phyloP scores from a whole-genome alignment of 108 stramenopile genomes.

The Pseudonitzschia multiseries region DNA sequence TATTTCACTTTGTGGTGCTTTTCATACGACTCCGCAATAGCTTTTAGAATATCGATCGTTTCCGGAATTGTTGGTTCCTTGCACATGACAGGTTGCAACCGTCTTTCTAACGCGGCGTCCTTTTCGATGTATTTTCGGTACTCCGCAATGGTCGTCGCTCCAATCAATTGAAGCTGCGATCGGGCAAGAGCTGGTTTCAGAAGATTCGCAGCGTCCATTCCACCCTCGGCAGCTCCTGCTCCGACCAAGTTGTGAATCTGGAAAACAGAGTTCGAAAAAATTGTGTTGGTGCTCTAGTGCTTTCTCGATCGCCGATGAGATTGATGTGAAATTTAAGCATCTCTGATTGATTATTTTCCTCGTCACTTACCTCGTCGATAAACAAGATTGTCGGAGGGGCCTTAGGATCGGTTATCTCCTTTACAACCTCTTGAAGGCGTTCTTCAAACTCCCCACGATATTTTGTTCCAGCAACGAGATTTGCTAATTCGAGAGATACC shows the following conservation, averaged over 20 bases:
- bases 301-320: too few species aligned
- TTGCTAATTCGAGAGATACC: slow-evolving; percentile 75
- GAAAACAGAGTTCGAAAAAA: slow-evolving; percentile 24
- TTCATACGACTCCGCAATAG: slow-evolving; percentile 71
- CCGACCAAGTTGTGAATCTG: slow-evolving; percentile 74
- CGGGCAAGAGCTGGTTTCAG: slow-evolving; percentile 89
- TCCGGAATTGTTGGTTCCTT: slow-evolving; percentile 82
- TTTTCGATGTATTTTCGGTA: slow-evolving; percentile 92
- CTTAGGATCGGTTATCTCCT: slow-evolving; percentile 77
- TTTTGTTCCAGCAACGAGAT: slow-evolving; percentile 85
- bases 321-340: slow-evolving; percentile 45
- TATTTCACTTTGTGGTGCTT: slow-evolving; percentile 73
- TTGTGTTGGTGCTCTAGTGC: neutral
- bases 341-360: slow-evolving; percentile 47
- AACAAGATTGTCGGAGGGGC: slow-evolving; percentile 86
- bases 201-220: slow-evolving; percentile 91
- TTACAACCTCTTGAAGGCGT: slow-evolving; percentile 74
- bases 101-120: slow-evolving; percentile 88
- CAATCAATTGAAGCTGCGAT: slow-evolving; percentile 83
- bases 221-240: slow-evolving; percentile 84
- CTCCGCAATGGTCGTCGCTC: slow-evolving; percentile 89
- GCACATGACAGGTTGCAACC: slow-evolving; percentile 84
- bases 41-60: slow-evolving; percentile 74
- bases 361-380: slow-evolving; percentile 53
- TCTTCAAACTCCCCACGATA: slow-evolving; percentile 91